phyloP scores from a whole-genome alignment of 2,329 filamentous ascomycete species.

The Trichocomaceae sp. region DNA sequence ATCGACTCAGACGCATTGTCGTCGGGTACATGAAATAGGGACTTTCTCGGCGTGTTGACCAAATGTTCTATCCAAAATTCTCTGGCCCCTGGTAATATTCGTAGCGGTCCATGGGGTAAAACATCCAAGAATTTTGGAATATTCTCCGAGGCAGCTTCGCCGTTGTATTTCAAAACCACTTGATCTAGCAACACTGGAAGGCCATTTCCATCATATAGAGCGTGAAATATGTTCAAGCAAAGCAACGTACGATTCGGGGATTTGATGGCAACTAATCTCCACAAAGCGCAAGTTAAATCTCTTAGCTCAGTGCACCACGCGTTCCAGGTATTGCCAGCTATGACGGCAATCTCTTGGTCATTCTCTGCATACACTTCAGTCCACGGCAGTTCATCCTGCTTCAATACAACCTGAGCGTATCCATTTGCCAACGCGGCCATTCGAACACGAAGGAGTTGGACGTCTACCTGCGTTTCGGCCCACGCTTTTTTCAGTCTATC shows the following conservation, averaged over 20 bases:
- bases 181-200: conserved; percentile 60
- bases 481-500: conserved; percentile 53
- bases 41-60: conserved; percentile 23
- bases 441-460: conserved; percentile 63
- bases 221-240: conserved; percentile 71
- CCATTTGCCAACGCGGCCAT: conserved; percentile 71
- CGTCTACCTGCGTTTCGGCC: conserved; percentile 43
- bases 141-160: conserved; percentile 18
- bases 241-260: conserved; percentile 37
- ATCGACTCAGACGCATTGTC: conserved; percentile 17
- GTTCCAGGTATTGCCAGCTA: conserved; percentile 33
- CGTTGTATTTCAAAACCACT: conserved; percentile 50
- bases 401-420: conserved; percentile 64
- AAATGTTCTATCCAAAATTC: conserved; percentile 64
- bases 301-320: conserved; percentile 53
- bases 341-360: conserved; percentile 26
- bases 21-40: conserved; percentile 23
- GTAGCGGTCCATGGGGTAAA: conserved; percentile 63
- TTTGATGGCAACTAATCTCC: conserved; percentile 27
- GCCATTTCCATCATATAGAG: conserved; percentile 77
- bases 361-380: conserved; percentile 26
- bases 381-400: conserved; percentile 41
- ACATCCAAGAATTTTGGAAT: conserved; percentile 59
- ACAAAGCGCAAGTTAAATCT: conserved; percentile 29
- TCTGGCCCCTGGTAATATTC: conserved; percentile 40